Percentiles rank a stretch among this genome's conserved stretches.
Evolutionary conservation across 306 rosid species (phyloP).

Genomic region (Sicyos baderoa): DNA sequence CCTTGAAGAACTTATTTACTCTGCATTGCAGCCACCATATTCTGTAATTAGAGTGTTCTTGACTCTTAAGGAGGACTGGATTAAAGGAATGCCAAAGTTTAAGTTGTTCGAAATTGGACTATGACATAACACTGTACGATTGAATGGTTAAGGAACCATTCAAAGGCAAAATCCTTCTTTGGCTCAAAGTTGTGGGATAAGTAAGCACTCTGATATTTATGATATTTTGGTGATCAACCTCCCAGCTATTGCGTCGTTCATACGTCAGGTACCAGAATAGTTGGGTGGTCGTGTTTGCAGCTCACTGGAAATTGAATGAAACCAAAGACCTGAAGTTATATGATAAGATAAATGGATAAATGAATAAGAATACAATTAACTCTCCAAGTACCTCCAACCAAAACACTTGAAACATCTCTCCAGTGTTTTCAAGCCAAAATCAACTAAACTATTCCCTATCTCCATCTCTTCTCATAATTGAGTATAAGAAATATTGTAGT

Average conservation of each 20-base stretch:
- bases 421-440: background rate
- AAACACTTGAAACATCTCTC: background rate
- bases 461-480: background rate
- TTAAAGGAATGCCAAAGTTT: background rate
- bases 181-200: background rate
- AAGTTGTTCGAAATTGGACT: background rate
- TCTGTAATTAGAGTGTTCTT: background rate
- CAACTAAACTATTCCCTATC: background rate
- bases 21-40: background rate
- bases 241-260: background rate
- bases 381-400: background rate
- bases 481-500: background rate
- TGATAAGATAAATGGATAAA: background rate
- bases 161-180: background rate
- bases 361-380: background rate
- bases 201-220: background rate
- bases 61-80: background rate
- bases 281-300: conserved; percentile 1
- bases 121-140: background rate
- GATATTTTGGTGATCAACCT: conserved; percentile 3
- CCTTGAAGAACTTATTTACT: background rate
- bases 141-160: background rate
- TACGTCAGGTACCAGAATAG: background rate
- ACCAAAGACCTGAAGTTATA: background rate
- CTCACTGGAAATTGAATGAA: background rate